phyloP scores from a whole-genome alignment of 2,329 filamentous ascomycete species.

The Catunica adiposa region DNA sequence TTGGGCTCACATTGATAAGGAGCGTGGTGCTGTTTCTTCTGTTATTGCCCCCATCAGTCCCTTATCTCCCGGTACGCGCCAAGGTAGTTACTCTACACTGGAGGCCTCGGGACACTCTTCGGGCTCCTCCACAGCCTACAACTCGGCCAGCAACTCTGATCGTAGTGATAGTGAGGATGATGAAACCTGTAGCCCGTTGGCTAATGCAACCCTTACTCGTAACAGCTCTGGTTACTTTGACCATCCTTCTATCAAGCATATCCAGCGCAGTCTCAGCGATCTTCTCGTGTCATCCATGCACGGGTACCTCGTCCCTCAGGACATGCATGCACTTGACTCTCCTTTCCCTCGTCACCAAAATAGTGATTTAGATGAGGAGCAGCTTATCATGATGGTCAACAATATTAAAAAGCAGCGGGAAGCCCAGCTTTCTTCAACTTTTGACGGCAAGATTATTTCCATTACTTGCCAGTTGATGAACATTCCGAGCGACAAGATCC shows the following conservation, averaged over 20 bases:
- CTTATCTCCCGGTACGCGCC: not conserved
- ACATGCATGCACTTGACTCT: conserved; percentile 21
- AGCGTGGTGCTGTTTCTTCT: conserved; percentile 12
- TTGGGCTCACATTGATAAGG: conserved; percentile 9
- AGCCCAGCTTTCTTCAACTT: conserved; percentile 17
- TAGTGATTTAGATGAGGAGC: conserved; percentile 20
- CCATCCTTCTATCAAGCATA: conserved; percentile 6
- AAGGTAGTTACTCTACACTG: not conserved
- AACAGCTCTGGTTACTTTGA: conserved; percentile 8
- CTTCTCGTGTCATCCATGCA: conserved; percentile 15
- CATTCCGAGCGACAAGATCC: conserved; percentile 22
- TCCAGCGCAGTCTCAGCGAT: conserved; percentile 10
- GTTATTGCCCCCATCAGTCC: conserved; percentile 5
- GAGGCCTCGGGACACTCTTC: not conserved
- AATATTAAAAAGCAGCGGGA: conserved; percentile 17
- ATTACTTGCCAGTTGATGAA: conserved; percentile 31
- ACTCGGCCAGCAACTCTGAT: not conserved
- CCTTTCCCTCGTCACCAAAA: conserved; percentile 22
- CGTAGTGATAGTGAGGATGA: not conserved
- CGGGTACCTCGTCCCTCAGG: conserved; percentile 25
- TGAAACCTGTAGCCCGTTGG: not conserved
- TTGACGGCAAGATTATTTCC: conserved; percentile 25
- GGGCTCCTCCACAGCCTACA: not conserved
- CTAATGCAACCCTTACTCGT: not conserved
- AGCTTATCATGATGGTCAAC: conserved; percentile 22